phyloP scores from a whole-genome alignment of 257 asterid genomes.

The Gardenia jasminoides region DNA sequence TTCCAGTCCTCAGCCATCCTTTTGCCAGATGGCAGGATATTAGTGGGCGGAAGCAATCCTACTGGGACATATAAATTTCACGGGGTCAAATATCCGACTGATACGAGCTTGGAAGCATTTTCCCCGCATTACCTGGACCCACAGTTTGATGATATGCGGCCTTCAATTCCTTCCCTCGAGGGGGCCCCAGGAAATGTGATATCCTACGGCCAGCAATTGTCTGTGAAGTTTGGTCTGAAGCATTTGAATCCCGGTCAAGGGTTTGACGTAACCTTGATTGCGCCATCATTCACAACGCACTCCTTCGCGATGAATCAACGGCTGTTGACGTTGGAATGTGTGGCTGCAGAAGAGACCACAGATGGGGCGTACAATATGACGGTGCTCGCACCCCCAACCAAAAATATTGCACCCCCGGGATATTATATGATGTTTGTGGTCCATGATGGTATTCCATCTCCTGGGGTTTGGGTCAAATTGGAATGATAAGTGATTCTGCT shows the following conservation, averaged over 20 bases:
- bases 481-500: slow-evolving; percentile 2
- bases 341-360: not conserved
- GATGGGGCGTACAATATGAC: not conserved
- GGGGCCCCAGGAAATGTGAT: slow-evolving; percentile 25
- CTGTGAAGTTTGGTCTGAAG: slow-evolving; percentile 37
- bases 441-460: slow-evolving; percentile 65
- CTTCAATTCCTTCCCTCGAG: slow-evolving; percentile 45
- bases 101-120: slow-evolving; percentile 63
- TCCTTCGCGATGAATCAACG: slow-evolving; percentile 85
- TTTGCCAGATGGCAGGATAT: slow-evolving; percentile 67
- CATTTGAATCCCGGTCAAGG: slow-evolving; percentile 16
- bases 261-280: slow-evolving; percentile 43
- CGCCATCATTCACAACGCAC: slow-evolving; percentile 85
- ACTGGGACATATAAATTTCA: slow-evolving; percentile 61
- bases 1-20: slow-evolving; percentile 73
- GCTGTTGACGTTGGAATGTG: slow-evolving; percentile 47
- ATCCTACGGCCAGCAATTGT: slow-evolving; percentile 51
- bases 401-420: slow-evolving; percentile 71
- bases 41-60: slow-evolving; percentile 98
- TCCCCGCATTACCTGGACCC: slow-evolving; percentile 64
- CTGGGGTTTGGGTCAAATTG: slow-evolving; percentile 53
- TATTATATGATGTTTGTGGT: slow-evolving; percentile 83
- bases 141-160: slow-evolving; percentile 38
- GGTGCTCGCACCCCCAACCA: slow-evolving; percentile 53
- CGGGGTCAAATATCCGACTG: slow-evolving; percentile 63